Evolutionary conservation across 208 protist genomes (phyloP).

Genomic region (Endotrypanum monterogeii): DNA sequence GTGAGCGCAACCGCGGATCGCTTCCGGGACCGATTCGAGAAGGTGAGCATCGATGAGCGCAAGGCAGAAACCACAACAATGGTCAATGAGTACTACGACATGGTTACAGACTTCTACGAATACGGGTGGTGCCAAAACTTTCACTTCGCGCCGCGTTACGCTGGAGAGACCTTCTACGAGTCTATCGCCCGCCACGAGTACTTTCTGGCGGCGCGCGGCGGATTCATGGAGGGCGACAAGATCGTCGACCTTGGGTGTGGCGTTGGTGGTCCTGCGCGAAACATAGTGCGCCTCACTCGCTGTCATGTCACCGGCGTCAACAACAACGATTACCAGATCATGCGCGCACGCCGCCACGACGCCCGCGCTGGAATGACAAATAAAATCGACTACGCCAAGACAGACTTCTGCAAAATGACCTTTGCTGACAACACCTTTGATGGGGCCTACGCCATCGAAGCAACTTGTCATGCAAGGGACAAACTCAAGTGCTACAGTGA

Average conservation of each 20-base stretch:
- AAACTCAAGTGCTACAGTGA: conserved; percentile 93
- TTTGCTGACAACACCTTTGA: conserved; percentile 93
- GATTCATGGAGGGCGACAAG: conserved; percentile 84
- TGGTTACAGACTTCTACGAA: conserved; percentile 98
- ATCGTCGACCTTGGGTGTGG: conserved; percentile 96
- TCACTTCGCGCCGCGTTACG: conserved; percentile 92
- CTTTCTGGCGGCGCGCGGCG: conserved; percentile 89
- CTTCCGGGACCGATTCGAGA: conserved; percentile 84
- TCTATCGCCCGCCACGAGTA: conserved; percentile 95
- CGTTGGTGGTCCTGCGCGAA: conserved; percentile 94
- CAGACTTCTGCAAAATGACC: conserved; percentile 94
- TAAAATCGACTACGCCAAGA: conserved; percentile 88
- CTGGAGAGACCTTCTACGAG: conserved; percentile 90
- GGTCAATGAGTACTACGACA: conserved; percentile 97
- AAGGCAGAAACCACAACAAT: conserved; percentile 76
- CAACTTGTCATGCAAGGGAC: conserved; percentile 96
- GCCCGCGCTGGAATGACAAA: conserved; percentile 61
- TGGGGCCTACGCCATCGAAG: conserved; percentile 96
- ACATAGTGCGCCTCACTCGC: conserved; percentile 95
- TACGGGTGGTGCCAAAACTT: conserved; percentile 97
- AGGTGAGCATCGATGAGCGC: conserved; percentile 60
- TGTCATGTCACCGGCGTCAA: conserved; percentile 96
- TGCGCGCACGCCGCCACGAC: conserved; percentile 81
- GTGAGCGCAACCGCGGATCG: conserved; percentile 68
- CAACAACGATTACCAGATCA: conserved; percentile 98